Percentiles rank a stretch among this genome's conserved stretches.
These are phyloP conservation scores for Globisporangium viniferum DNA, from an alignment of 352 stramenopile species.

Conservation along the genomic window DNA sequence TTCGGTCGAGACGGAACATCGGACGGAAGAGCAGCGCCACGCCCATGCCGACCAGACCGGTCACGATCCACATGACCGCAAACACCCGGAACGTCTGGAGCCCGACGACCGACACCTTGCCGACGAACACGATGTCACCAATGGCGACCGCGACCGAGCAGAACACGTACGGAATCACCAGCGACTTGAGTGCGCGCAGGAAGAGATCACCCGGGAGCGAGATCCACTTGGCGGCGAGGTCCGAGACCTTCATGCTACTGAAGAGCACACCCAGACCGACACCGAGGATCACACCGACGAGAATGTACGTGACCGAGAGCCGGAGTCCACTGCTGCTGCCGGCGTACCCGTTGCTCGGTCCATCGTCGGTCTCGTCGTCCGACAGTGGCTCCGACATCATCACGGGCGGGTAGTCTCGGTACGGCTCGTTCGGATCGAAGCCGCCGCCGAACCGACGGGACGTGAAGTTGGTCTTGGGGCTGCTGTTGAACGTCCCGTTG, in stretches of 20 bases:
- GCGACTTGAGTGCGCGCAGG: constrained; percentile 64
- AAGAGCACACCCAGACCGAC: constrained; percentile 53
- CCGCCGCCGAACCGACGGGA: constrained; percentile 16
- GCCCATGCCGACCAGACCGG: constrained; percentile 44
- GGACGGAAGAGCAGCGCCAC: constrained; percentile 57
- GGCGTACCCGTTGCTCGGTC: constrained; percentile 15
- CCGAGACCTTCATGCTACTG: constrained; percentile 36
- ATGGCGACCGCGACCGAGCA: constrained; percentile 74
- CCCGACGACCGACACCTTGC: constrained; percentile 67
- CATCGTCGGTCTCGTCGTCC: constrained; percentile 9
- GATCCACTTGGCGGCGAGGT: constrained; percentile 47
- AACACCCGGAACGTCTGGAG: constrained; percentile 68
- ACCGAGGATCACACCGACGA: constrained; percentile 47
- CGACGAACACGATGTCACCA: constrained; percentile 71
- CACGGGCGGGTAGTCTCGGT: constrained; percentile 11
- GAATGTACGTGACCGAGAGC: constrained; percentile 50
- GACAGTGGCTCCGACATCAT: constrained; percentile 17
- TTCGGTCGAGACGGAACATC: constrained; percentile 38
- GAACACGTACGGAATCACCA: constrained; percentile 84
- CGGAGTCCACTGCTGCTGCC: constrained; percentile 37
- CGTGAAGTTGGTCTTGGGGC: constrained; percentile 48
- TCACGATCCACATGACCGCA: constrained; percentile 46
- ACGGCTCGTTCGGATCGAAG: constrained; percentile 6
- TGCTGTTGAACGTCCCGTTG: constrained; percentile 19
- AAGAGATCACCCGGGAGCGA: constrained; percentile 75